Evolutionary conservation across 163 green algal species (phyloP).

Genomic region (Trebouxiophyceae sp.): DNA sequence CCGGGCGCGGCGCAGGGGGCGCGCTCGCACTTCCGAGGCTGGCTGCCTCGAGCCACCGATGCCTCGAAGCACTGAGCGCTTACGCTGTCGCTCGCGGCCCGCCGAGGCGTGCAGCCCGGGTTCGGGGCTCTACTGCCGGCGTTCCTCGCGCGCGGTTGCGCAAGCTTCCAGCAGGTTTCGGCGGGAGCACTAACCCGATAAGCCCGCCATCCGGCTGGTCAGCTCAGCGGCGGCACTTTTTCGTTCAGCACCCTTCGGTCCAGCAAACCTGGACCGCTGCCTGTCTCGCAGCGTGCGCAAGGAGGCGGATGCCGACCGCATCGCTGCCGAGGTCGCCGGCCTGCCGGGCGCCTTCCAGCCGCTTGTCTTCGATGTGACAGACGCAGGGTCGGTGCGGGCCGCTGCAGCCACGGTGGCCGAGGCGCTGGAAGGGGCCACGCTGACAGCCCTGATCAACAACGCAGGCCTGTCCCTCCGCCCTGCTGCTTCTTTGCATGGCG

Average conservation of each 20-base stretch:
- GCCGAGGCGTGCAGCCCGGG: too few species aligned
- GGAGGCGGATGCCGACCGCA: background rate
- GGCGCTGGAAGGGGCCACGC: background rate
- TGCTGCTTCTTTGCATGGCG: background rate
- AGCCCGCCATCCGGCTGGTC: background rate
- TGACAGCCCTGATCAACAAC: slow-evolving; percentile 1
- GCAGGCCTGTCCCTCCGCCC: background rate
- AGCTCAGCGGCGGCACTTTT: too few species aligned
- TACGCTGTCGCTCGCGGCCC: too few species aligned
- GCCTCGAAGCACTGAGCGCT: too few species aligned
- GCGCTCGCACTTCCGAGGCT: too few species aligned
- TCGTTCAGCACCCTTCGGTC: too few species aligned
- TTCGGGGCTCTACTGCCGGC: too few species aligned
- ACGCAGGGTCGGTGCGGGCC: background rate
- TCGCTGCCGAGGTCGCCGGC: background rate
- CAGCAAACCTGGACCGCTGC: too few species aligned
- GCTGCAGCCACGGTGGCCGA: background rate
- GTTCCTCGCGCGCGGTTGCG: too few species aligned
- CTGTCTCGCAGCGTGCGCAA: slow-evolving; percentile 1
- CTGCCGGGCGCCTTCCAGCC: background rate
- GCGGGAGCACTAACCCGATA: background rate
- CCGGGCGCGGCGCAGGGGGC: too few species aligned
- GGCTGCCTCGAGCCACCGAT: too few species aligned
- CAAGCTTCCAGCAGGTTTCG: too few species aligned
- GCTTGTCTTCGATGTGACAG: background rate